These are phyloP conservation scores for Linnemannia elongata DNA, from an alignment of 192 early-diverging fungal genomes.

Conservation along the genomic window DNA sequence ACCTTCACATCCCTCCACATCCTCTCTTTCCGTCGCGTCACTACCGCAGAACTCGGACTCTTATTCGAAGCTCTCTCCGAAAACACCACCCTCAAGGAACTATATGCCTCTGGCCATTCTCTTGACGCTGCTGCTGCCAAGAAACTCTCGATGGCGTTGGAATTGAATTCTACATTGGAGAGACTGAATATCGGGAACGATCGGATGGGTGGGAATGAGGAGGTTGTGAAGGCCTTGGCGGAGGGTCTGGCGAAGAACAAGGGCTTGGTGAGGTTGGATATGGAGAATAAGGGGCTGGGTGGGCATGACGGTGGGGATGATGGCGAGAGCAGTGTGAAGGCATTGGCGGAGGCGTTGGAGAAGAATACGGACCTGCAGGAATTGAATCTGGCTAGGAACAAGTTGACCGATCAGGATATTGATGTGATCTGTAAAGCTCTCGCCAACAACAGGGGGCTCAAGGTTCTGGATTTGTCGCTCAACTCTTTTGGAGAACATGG, in stretches of 20 bases:
- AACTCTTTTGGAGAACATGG: constrained; percentile 50
- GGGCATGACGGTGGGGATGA: not conserved
- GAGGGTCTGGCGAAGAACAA: constrained; percentile 62
- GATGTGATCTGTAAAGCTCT: constrained; percentile 34
- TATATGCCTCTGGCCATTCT: constrained; percentile 66
- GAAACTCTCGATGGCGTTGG: constrained; percentile 48
- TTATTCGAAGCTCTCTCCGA: constrained; percentile 59
- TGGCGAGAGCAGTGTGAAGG: constrained; percentile 12
- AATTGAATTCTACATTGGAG: constrained; percentile 60
- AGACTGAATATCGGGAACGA: constrained; percentile 60
- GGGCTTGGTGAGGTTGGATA: constrained; percentile 59
- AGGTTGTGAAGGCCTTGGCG: constrained; percentile 46
- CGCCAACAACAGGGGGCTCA: constrained; percentile 17
- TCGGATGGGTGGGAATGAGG: constrained; percentile 41
- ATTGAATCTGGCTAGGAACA: constrained; percentile 61
- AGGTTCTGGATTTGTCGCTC: constrained; percentile 57
- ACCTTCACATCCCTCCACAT: constrained; percentile 65
- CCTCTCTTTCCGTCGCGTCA: constrained; percentile 64
- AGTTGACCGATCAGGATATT: constrained; percentile 56
- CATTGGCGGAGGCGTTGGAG: constrained; percentile 23
- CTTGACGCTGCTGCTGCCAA: constrained; percentile 54
- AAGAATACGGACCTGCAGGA: constrained; percentile 47
- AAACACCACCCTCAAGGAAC: constrained; percentile 62
- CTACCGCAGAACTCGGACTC: constrained; percentile 54
- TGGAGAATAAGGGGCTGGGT: constrained; percentile 68